Evolutionary conservation across 1,139 yeast species (phyloP), one percentile per base, ranked within the genome.

Genomic region (Kluyveromyces sp.): DNA sequence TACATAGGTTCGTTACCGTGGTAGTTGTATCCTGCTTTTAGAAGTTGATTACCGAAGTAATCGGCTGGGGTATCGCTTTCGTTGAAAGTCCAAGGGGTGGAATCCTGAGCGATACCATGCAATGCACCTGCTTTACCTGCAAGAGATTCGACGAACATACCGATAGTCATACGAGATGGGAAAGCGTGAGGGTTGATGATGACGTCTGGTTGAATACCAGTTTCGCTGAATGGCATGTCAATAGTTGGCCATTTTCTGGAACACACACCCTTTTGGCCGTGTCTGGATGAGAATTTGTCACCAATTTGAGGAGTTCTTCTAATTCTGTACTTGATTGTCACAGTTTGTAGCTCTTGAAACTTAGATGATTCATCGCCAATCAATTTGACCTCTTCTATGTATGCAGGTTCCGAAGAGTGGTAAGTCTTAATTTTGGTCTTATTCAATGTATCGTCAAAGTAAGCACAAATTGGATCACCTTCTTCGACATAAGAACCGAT

Each of bases 101-200:
- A 80, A 62, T 92, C 98, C 60, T 92, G 97, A 2, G 97, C 94
- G 61, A 88, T 82, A 59, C 99, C 99, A 57, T 92, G 98, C 61
- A 94, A 70, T 9, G 96, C 96, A 65, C 98, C 98, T 4, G 98
- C 94, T 66, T 92, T 92, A 60, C 98, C 98, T 13, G 98, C 98
- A 50, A 92, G 70, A 46, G 95, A 83, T 68, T 92, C 99, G 41
- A 92, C 97, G 70, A 92, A 92, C 98, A 92, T 92, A 71, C 98
- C 99, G 67, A 92, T 92, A 19, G 99, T 92, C 99, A 92, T 92
- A 74, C 98, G 94, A 44, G 97, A 89, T 55, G 98, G 98, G 89
- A 92, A 92, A 54, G 97, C 98, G 65, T 92, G 98, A 3, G 98
- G 98, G 64, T 92, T 92, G 60, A 92, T 92, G 60, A 92, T 92